Evolutionary conservation across 164 flowering plant species (phyloP).

Genomic region (Amborella trichopoda): DNA sequence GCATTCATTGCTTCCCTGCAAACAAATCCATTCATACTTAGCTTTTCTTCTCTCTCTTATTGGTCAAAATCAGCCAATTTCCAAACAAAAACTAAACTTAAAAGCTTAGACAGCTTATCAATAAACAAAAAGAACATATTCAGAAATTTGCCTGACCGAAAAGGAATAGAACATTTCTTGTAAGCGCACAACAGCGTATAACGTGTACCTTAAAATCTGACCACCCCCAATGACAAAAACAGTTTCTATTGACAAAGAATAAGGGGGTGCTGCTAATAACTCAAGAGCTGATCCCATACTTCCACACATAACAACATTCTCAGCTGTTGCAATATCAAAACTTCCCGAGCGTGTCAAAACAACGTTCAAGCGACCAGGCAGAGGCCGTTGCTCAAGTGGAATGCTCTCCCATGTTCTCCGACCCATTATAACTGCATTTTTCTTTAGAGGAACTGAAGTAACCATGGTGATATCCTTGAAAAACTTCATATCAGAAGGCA

Average conservation of each 20-base stretch:
- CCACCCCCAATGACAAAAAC: slow-evolving; percentile 95
- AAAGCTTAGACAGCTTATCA: too few relatives aligned
- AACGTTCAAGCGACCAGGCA: slow-evolving; percentile 86
- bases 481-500: slow-evolving; percentile 70
- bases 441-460: slow-evolving; percentile 61
- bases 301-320: slow-evolving; percentile 83
- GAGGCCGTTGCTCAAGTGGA: slow-evolving; percentile 56
- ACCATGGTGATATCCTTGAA: slow-evolving; percentile 64
- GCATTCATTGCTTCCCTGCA: slow-evolving; percentile 78
- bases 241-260: slow-evolving; percentile 65
- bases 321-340: slow-evolving; percentile 64
- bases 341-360: slow-evolving; percentile 81
- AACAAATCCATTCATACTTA: slow-evolving; percentile 1
- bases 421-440: slow-evolving; percentile 93
- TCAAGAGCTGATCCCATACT: slow-evolving; percentile 76
- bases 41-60: too few relatives aligned
- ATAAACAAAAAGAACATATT: too few relatives aligned
- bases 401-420: slow-evolving; percentile 97
- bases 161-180: slow-evolving; percentile 7
- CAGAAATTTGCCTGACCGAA: too few relatives aligned
- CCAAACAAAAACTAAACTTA: too few relatives aligned
- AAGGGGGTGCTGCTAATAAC: slow-evolving; percentile 65
- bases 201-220: slow-evolving; percentile 50
- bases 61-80: too few relatives aligned
- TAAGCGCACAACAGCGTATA: neutral